Evolutionary conservation across 2,329 filamentous ascomycete species (phyloP).

Genomic region (Ophiocordyceps camponoti-saundersi): DNA sequence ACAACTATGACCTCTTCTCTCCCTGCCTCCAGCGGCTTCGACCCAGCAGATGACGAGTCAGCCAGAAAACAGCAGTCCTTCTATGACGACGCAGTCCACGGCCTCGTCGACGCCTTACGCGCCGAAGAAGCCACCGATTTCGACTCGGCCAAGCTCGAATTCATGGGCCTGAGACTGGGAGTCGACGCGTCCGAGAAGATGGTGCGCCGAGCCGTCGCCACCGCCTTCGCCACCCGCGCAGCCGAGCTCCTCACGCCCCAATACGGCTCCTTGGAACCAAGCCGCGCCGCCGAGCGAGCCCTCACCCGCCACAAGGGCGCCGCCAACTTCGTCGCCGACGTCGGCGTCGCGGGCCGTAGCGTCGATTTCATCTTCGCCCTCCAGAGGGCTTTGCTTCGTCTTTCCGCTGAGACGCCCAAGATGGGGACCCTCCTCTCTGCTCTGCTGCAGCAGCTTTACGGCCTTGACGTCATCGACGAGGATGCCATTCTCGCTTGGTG

Average conservation of each 20-base stretch:
- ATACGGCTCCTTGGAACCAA: conserved; percentile 35
- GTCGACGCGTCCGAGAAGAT: conserved; percentile 81
- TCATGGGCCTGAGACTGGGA: conserved; percentile 81
- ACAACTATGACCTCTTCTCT: conserved; percentile 42
- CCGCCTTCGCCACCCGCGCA: conserved; percentile 70
- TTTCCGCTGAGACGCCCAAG: conserved; percentile 30
- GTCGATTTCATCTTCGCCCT: conserved; percentile 67
- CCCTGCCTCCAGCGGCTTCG: conserved; percentile 57
- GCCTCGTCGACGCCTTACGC: conserved; percentile 72
- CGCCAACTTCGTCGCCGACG: conserved; percentile 37
- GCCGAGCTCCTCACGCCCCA: conserved; percentile 44
- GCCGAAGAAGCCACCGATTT: conserved; percentile 60
- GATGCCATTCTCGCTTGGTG: conserved; percentile 85
- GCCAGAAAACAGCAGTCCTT: conserved; percentile 33
- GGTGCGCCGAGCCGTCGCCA: conserved; percentile 72
- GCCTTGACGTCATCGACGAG: conserved; percentile 71
- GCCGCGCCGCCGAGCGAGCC: conserved; percentile 46
- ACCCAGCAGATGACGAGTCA: conserved; percentile 20
- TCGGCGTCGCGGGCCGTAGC: conserved; percentile 45
- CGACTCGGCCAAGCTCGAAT: conserved; percentile 68
- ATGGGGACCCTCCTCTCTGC: conserved; percentile 54
- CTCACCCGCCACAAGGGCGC: conserved; percentile 38
- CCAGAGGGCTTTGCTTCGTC: conserved; percentile 58
- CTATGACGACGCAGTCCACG: conserved; percentile 72
- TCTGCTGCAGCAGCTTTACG: conserved; percentile 70